Evolutionary conservation across 805 yeast genomes (phyloP).

Genomic region (Teunomyces tritomae): DNA sequence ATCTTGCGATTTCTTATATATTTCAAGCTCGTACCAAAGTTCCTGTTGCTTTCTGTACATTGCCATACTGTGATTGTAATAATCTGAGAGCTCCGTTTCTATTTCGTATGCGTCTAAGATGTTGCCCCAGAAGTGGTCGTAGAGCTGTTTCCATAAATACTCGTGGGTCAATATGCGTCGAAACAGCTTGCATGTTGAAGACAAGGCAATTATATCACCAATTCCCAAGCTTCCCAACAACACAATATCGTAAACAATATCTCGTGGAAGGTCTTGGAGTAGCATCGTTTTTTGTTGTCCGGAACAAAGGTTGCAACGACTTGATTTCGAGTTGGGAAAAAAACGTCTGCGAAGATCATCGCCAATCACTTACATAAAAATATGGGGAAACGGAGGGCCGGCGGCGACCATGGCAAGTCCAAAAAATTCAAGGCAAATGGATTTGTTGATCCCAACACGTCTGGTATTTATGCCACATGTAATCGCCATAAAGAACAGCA

Average conservation of each 20-base stretch:
- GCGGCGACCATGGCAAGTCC: slow-evolving; percentile 15
- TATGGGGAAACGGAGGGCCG: slow-evolving; percentile 32
- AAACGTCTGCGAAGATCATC: neutral
- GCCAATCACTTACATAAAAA: neutral
- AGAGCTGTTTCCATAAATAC: slow-evolving; percentile 8
- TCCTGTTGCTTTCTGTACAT: neutral
- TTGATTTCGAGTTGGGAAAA: neutral
- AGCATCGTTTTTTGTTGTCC: neutral
- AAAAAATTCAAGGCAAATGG: slow-evolving; percentile 50
- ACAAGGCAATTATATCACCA: slow-evolving; percentile 5
- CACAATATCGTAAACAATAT: slow-evolving; percentile 9
- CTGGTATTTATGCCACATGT: slow-evolving; percentile 90
- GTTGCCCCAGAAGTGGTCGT: slow-evolving; percentile 5
- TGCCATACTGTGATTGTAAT: neutral
- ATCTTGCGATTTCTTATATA: neutral
- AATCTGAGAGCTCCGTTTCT: neutral
- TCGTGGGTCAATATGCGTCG: neutral
- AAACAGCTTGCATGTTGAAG: neutral
- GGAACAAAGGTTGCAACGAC: neutral
- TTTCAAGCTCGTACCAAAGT: neutral
- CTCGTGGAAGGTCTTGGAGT: slow-evolving; percentile 5
- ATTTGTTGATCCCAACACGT: slow-evolving; percentile 75
- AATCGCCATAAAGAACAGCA: slow-evolving; percentile 73
- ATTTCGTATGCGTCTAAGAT: slow-evolving; percentile 5
- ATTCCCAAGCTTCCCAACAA: slow-evolving; percentile 14